A percentile compares a stretch with the other conserved stretches of the same genome.
These are phyloP conservation scores for Magnolia sinica DNA, from an alignment of 164 flowering plant genomes.

Conservation along the genomic window DNA sequence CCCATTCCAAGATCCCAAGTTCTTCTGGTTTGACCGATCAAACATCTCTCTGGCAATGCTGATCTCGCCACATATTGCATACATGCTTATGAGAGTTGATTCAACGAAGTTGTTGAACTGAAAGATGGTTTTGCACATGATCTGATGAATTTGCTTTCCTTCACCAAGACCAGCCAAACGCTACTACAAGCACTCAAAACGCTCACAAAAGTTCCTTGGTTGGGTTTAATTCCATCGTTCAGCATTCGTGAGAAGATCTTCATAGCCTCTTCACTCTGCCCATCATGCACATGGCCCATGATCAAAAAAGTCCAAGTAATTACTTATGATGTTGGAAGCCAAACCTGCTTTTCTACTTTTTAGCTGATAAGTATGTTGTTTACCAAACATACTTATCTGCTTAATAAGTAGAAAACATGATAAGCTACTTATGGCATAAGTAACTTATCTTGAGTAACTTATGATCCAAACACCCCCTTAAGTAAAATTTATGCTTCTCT, in stretches of 20 bases:
- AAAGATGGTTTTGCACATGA: conserved; percentile 1
- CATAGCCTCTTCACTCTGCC: conserved; percentile 13
- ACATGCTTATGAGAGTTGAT: conserved; percentile 18
- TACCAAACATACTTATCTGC: no score
- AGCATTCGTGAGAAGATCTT: conserved; percentile 12
- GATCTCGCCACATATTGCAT: conserved; percentile 17
- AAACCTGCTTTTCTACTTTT: no score
- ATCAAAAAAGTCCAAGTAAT: conserved; percentile 16
- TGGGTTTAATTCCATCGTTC: conserved; percentile 4
- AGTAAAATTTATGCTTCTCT: no score
- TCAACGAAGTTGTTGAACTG: conserved; percentile 9
- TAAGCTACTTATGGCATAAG: no score
- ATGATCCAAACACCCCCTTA: no score
- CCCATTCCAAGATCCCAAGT: conserved; percentile 16
- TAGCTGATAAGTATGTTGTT: no score
- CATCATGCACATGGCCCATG: conserved; percentile 7
- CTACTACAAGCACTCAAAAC: neutral
- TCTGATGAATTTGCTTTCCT: conserved; percentile 11
- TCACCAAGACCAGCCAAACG: conserved; percentile 5
- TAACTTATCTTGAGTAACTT: no score
- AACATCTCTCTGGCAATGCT: conserved; percentile 14
- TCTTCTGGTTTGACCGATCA: conserved; percentile 15
- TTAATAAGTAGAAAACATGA: no score
- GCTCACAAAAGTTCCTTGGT: neutral
- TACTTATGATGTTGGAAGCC: no score